Evolutionary conservation across 2,329 filamentous ascomycete species (phyloP).

Genomic region (Microcyclosporella mali): DNA sequence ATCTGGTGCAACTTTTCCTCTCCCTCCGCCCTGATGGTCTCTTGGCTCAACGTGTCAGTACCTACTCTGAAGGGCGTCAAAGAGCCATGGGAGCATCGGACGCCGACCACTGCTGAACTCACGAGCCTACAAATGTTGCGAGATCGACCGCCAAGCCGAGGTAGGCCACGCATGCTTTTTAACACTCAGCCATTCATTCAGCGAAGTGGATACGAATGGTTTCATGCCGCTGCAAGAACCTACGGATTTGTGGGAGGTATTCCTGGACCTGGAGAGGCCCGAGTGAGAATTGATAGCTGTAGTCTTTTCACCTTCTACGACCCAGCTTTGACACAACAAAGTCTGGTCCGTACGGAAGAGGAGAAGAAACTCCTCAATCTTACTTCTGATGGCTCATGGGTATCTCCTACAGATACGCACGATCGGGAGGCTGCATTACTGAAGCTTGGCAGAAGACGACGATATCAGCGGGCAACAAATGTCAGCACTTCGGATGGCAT

Average conservation of each 20-base stretch:
- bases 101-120: background rate
- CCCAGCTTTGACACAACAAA: conserved; percentile 30
- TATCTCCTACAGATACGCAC: conserved; percentile 17
- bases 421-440: conserved; percentile 31
- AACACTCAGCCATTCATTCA: conserved; percentile 2
- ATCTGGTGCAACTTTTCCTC: conserved; percentile 58
- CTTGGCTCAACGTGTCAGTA: conserved; percentile 43
- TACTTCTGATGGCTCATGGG: conserved; percentile 39
- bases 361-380: conserved; percentile 39
- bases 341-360: conserved; percentile 25
- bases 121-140: too few species aligned
- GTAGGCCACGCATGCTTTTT: background rate
- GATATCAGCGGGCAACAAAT: conserved; percentile 17
- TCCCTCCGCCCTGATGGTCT: conserved; percentile 39
- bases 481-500: conserved; percentile 20
- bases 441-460: conserved; percentile 18
- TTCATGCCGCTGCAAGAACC: conserved; percentile 9
- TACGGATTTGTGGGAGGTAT: conserved; percentile 35
- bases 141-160: background rate
- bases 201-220: conserved; percentile 14
- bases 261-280: conserved; percentile 38
- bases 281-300: conserved; percentile 38
- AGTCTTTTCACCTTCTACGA: conserved; percentile 45
- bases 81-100: background rate
- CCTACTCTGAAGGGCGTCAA: conserved; percentile 22